phyloP scores from a whole-genome alignment of 2,329 filamentous ascomycete species.

The Leptodontidium sp. region DNA sequence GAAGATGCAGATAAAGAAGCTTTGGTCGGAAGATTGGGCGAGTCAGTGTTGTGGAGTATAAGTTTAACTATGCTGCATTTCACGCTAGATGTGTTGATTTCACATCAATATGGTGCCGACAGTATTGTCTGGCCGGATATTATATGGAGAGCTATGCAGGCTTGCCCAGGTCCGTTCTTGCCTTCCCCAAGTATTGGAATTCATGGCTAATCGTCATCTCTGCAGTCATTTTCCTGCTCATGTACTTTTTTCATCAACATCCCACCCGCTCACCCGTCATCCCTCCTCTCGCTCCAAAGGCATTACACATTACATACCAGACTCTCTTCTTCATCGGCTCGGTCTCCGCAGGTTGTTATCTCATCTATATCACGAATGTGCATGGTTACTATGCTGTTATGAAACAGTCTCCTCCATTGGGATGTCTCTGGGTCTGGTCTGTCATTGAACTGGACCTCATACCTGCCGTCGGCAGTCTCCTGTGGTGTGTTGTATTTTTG shows the following conservation, averaged over 20 bases:
- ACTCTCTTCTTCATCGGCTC: constrained; percentile 70
- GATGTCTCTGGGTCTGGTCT: constrained; percentile 92
- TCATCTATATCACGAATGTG: constrained; percentile 82
- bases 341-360: constrained; percentile 73
- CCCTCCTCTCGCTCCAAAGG: constrained; percentile 56
- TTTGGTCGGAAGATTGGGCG: constrained; percentile 48
- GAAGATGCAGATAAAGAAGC: constrained; percentile 41
- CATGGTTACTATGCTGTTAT: constrained; percentile 86
- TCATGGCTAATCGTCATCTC: constrained; percentile 6
- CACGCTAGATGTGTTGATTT: constrained; percentile 80
- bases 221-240: constrained; percentile 49
- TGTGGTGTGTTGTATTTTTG: constrained; percentile 41
- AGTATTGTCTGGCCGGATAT: constrained; percentile 67
- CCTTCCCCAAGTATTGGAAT: neutral
- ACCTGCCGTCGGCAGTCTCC: constrained; percentile 66
- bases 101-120: constrained; percentile 76
- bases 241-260: constrained; percentile 47
- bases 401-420: constrained; percentile 89
- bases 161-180: constrained; percentile 57
- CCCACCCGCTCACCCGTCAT: constrained; percentile 57
- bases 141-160: constrained; percentile 58
- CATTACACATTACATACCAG: constrained; percentile 61
- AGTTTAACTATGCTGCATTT: constrained; percentile 77
- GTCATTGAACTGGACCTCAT: constrained; percentile 83
- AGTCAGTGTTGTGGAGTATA: constrained; percentile 64